These are phyloP conservation scores for Rosa persica DNA, from an alignment of 306 rosid species.

Conservation along the genomic window DNA sequence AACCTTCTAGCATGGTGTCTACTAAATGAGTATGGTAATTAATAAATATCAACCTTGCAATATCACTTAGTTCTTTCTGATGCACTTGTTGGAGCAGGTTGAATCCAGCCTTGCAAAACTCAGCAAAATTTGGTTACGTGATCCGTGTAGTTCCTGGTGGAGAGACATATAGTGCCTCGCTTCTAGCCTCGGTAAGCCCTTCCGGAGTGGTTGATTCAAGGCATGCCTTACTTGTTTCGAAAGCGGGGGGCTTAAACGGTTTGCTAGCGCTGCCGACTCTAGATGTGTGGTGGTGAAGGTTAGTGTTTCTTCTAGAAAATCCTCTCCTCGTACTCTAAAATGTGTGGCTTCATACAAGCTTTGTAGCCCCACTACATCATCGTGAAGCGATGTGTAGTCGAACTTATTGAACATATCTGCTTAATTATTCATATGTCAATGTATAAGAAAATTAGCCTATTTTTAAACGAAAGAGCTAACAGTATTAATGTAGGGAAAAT, in stretches of 20 bases:
- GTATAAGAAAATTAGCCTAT: no score
- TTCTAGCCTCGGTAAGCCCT: background rate
- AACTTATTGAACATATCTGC: no score
- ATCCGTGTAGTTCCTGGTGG: no score
- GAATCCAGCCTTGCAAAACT: slow-evolving; percentile 26
- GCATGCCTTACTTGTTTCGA: slow-evolving; percentile 26
- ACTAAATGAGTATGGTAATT: no score
- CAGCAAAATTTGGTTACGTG: no score
- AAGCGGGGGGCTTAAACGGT: slow-evolving; percentile 20
- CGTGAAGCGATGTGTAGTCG: background rate
- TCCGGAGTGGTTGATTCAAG: slow-evolving; percentile 17
- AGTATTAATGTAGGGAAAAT: no score
- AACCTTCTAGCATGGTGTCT: no score
- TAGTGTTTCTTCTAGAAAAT: slow-evolving; percentile 10
- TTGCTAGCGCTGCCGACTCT: background rate
- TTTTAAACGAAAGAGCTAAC: no score
- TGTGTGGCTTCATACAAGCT: background rate
- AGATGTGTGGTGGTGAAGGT: background rate
- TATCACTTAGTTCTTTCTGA: no score
- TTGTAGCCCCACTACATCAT: background rate
- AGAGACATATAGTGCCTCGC: no score
- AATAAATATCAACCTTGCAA: slow-evolving; percentile 9
- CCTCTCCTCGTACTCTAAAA: background rate
- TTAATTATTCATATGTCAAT: no score
- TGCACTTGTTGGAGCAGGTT: slow-evolving; percentile 27